Conservation (phyloP, 345 rosid species). For the Hibiscus trionum region DNA sequence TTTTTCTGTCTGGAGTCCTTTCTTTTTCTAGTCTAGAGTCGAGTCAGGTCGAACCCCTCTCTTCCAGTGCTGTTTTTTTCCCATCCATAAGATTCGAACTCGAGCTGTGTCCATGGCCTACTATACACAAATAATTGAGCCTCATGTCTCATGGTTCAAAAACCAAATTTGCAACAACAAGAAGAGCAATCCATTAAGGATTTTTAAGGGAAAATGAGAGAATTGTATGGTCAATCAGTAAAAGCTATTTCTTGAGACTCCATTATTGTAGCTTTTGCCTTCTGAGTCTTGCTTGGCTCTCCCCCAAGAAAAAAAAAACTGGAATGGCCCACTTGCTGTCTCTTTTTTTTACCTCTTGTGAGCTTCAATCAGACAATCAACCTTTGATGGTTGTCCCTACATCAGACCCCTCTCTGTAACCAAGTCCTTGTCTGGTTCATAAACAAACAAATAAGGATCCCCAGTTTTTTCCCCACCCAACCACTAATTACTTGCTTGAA, state of each 20-base stretch:
- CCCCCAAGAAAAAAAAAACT: slow-evolving; percentile 14
- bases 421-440: slow-evolving; percentile 33
- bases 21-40: neutral
- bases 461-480: too few species aligned
- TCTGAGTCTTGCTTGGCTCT: too few species aligned
- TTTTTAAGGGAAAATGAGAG: neutral
- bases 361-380: slow-evolving; percentile 33
- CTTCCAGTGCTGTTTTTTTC: neutral
- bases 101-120: neutral
- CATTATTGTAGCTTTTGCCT: too few species aligned
- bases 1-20: slow-evolving; percentile 20
- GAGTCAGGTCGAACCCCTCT: neutral
- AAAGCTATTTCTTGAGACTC: too few species aligned
- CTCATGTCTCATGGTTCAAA: neutral
- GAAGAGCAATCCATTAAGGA: too few species aligned
- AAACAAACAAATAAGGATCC: slow-evolving; percentile 16
- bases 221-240: too few species aligned
- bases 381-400: slow-evolving; percentile 40
- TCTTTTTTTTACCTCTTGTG: slow-evolving; percentile 27
- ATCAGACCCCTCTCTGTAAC: slow-evolving; percentile 31
- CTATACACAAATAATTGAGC: neutral
- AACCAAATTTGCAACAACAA: neutral
- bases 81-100: too few species aligned
- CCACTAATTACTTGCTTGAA: neutral
- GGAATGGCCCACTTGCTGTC: slow-evolving; percentile 50